phyloP scores from a whole-genome alignment of 345 rosid species.

The Melaleuca alternifolia region DNA sequence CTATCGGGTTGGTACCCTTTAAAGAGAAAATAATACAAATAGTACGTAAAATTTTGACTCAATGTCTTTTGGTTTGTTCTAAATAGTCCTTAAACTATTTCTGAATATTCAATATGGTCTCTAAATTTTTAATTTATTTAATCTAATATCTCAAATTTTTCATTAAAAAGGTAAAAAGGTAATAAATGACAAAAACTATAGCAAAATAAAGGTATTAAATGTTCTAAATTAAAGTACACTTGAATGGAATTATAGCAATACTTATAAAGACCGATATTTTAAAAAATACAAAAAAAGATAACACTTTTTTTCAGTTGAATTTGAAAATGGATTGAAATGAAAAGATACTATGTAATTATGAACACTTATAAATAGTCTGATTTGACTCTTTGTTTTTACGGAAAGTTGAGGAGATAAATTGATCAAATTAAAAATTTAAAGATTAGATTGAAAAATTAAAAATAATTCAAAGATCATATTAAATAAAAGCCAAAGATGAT shows the following conservation, averaged over 20 bases:
- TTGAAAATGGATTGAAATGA: neutral
- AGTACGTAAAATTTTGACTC: accelerated
- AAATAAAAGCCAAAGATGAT: accelerated
- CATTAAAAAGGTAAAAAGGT: neutral
- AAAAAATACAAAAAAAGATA: neutral
- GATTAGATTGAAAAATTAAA: neutral
- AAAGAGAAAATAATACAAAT: neutral
- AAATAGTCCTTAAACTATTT: neutral
- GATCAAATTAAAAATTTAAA: neutral
- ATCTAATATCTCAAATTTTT: neutral
- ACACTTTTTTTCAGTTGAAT: neutral
- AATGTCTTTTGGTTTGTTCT: neutral
- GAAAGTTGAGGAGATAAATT: neutral
- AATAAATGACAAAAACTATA: neutral
- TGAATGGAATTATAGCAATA: neutral
- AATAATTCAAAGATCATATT: accelerated
- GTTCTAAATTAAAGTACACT: neutral
- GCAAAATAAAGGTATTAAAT: neutral
- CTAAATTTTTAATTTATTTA: neutral
- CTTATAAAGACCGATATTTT: neutral
- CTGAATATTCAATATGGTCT: neutral
- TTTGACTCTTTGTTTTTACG: neutral
- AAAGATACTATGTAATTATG: neutral
- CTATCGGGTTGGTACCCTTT: accelerated
- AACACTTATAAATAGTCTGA: neutral